Percentiles rank a stretch among this genome's conserved stretches.
phyloP scores from a whole-genome alignment of 345 rosid genomes.

The Garcia nutans region DNA sequence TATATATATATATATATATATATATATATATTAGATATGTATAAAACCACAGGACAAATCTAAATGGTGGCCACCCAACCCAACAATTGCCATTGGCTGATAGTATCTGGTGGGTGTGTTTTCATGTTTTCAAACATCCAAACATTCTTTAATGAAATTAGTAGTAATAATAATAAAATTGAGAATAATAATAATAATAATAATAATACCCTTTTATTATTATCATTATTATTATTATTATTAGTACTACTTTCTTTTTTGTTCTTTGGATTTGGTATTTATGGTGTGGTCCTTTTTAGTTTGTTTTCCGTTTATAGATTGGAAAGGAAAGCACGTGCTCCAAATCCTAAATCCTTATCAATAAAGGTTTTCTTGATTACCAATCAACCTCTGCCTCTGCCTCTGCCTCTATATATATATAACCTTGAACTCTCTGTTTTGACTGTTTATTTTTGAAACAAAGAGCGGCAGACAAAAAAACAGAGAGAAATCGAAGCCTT shows the following conservation, averaged over 20 bases:
- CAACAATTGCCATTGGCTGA: conserved; percentile 19
- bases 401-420: too few relatives aligned
- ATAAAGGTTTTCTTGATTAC: neutral
- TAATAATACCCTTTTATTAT: too few relatives aligned
- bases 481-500: too few relatives aligned
- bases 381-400: too few relatives aligned
- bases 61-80: conserved; percentile 23
- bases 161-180: neutral
- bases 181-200: too few relatives aligned
- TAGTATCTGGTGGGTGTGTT: conserved; percentile 21
- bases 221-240: neutral
- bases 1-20: neutral
- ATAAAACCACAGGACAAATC: conserved; percentile 15
- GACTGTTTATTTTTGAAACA: neutral
- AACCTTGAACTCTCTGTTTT: neutral
- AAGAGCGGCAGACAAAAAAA: neutral
- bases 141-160: neutral
- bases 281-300: too few relatives aligned
- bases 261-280: too few relatives aligned
- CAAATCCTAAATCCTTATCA: too few relatives aligned
- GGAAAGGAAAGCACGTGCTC: too few relatives aligned
- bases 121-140: conserved; percentile 9
- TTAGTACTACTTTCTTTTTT: too few relatives aligned
- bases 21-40: too few relatives aligned
- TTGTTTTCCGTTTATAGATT: too few relatives aligned